Evolutionary conservation across 352 stramenopile genomes (phyloP), one percentile per base, ranked within the genome.

Genomic region (Plasmopara viticola): DNA sequence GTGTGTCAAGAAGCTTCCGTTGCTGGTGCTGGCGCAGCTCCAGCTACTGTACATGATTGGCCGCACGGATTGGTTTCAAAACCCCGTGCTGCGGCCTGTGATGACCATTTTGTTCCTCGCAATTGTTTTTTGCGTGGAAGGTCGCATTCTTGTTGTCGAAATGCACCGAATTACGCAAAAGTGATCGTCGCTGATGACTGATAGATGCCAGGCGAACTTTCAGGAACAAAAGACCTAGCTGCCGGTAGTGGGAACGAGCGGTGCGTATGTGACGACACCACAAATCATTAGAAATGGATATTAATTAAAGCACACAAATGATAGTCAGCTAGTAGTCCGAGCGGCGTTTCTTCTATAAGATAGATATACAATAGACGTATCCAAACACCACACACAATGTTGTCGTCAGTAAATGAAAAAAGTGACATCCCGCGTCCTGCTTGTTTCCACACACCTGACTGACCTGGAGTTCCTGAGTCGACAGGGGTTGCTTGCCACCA

Each of bases 41-140:
- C 40, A 72, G 48, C 77, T 88, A 45, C 69, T 90, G 6, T 83
- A 80, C 63, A 61, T 78, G 42, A 56, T 84, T 13, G 76, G 74
- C 0, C 75, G 75, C 17, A 87, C 72, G 0, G 80, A 91, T 58
- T 70, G 60, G 66, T 86, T 91, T 50, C 65, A 71, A 64, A 87
- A 91, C 63, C 80, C 80, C 0, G 80, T 91, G 59, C 58, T 91
- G 8, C 80, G 80, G 33, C 80, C 80, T 33, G 64, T 84, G 6
- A 75, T 86, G 56, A 71, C 78, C n/a, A 79, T 82, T 54, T 49
- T 61, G 58, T 64, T 79, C 40, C 59, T 86, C 17, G 64, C 46
- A 5, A 55, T 63, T 9, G 42, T 82, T n/a, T 53, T 53, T 18
- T 51, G 64, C 3, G 49, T 80, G 18, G 70, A 81, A 53, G 60